Base-by-base conservation (phyloP, 192 early-diverging fungal genomes). In the Lobosporangium transversale region DNA sequence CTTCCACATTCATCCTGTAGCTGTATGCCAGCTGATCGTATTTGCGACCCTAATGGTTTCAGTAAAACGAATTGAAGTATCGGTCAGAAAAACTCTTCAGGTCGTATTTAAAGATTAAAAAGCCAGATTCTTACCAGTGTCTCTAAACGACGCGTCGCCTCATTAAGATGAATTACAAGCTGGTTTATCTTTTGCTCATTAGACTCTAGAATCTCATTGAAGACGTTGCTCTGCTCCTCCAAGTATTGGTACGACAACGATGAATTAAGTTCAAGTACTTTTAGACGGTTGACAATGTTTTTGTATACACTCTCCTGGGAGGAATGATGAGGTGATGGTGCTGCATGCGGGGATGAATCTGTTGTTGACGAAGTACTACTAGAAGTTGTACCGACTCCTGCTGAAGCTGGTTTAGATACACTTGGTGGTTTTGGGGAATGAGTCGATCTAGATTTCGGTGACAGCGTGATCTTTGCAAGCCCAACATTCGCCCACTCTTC, bases 241-340 rank as follows among this genome's bases (percentile, higher is more conserved):
- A 94, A 64, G 55, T 94, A 93, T 53, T 84, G 85, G 54, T 89
- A 88, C 18, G 89, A 87, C 18, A 92, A 66, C 0, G 92, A 93
- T 3, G 92, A 83, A 67, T 96, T 96, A 23, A 88, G 80, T 64
- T 98, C 97, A 11, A 98, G 80, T 15, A 83, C 74, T 31, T 81
- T 74, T 2, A 98, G 79, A 15, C 96, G 89, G 58, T 92, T 94
- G 85, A 94, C 89, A 32, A 98, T 95, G 9, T 90, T 95, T 54
- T 96, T 95, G 79, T 94, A 97, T 35, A 96, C 68, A 58, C 74
- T 82, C 40, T 82, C 94, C 63, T 95, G 93, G 14, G 87, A 87
- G 1, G 79, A 73, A 21, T 74, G 68, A 23, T 48, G 48, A 32
- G 60, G 57, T 14, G 67, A 43, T 53, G 60, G 61, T 20, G 56